These are phyloP conservation scores for Dispira parvispora DNA, from an alignment of 192 early-diverging fungal genomes.

Conservation along the genomic window DNA sequence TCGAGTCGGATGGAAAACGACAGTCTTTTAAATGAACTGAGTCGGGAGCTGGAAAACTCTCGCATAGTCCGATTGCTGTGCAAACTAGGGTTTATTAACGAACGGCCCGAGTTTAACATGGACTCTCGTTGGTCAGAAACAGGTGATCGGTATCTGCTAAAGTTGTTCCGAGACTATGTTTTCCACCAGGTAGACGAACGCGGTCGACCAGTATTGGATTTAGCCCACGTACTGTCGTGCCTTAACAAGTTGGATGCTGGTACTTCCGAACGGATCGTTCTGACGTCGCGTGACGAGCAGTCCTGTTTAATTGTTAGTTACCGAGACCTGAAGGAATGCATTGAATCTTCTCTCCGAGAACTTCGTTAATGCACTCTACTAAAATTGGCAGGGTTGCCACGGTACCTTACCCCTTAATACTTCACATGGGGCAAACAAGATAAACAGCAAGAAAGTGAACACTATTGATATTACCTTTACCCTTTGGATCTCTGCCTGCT, in stretches of 20 bases:
- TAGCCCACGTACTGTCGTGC: constrained; percentile 83
- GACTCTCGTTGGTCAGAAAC: constrained; percentile 95
- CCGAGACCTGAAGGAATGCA: constrained; percentile 80
- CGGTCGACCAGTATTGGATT: constrained; percentile 69
- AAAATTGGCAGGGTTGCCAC: background rate
- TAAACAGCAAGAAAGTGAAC: no score
- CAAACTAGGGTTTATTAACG: constrained; percentile 88
- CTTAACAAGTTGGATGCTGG: constrained; percentile 97
- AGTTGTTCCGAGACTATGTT: constrained; percentile 94
- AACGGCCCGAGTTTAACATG: constrained; percentile 67
- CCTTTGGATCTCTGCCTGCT: no score
- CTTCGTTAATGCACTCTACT: constrained; percentile 19
- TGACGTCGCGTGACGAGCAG: constrained; percentile 90
- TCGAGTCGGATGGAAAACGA: constrained; percentile 58
- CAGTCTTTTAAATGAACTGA: constrained; percentile 56
- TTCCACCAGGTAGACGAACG: constrained; percentile 82
- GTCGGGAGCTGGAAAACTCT: constrained; percentile 80
- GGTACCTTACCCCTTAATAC: background rate
- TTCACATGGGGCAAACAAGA: no score
- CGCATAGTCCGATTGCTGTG: constrained; percentile 71
- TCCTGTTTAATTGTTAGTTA: constrained; percentile 95
- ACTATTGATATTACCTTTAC: no score
- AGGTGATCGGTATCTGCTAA: constrained; percentile 92
- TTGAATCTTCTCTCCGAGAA: constrained; percentile 74
- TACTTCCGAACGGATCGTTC: constrained; percentile 84